A percentile compares a stretch with the other conserved stretches of the same genome.
phyloP scores from a whole-genome alignment of 345 rosid species.

The Rhizophora apiculata region DNA sequence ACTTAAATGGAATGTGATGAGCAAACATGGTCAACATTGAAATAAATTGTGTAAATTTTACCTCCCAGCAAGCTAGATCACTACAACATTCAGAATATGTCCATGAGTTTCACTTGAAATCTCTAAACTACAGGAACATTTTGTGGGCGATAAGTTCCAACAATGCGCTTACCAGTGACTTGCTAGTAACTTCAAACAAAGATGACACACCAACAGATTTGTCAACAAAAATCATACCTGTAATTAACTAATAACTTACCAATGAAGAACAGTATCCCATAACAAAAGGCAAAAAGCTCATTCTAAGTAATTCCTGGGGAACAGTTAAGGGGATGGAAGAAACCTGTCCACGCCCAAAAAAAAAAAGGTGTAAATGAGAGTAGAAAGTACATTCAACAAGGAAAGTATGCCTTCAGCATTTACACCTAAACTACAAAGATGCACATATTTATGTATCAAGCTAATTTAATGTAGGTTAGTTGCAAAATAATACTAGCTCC shows the following conservation, averaged over 20 bases:
- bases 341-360: too few relatives aligned
- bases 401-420: too few relatives aligned
- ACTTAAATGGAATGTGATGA: background rate
- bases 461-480: too few relatives aligned
- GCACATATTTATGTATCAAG: too few relatives aligned
- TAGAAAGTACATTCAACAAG: too few relatives aligned
- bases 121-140: conserved; percentile 77
- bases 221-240: conserved; percentile 82
- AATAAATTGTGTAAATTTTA: conserved; percentile 26
- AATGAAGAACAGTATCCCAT: background rate
- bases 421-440: too few relatives aligned
- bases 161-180: conserved; percentile 53
- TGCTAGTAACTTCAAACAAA: conserved; percentile 58
- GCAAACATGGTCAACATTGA: conserved; percentile 8
- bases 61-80: conserved; percentile 96
- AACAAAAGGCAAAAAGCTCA: background rate
- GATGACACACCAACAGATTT: conserved; percentile 83
- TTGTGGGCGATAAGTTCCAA: conserved; percentile 55
- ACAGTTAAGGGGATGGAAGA: background rate
- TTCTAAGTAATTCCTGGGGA: background rate
- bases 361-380: too few relatives aligned
- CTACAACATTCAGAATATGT: conserved; percentile 51
- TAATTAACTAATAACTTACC: conserved; percentile 7
- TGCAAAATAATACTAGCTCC: too few relatives aligned
- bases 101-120: conserved; percentile 81